Evolutionary conservation across 164 flowering plant species (phyloP).

Genomic region (Platanus orientalis): DNA sequence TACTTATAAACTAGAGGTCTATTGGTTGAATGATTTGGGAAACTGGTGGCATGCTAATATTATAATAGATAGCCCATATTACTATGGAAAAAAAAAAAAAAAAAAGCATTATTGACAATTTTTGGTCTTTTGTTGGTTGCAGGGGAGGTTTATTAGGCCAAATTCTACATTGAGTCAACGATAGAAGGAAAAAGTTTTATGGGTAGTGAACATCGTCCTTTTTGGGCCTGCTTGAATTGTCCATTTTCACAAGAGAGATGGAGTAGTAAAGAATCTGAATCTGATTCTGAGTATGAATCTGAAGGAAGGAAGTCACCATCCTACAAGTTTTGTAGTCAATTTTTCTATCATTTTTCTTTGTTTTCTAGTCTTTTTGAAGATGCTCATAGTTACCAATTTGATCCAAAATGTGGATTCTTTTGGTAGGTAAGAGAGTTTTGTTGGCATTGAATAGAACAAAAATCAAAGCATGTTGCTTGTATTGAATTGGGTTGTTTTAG

Average conservation of each 20-base stretch:
- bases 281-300: background rate
- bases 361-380: background rate
- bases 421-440: background rate
- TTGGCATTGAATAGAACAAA: background rate
- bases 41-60: no score
- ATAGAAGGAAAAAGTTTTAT: background rate
- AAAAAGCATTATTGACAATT: no score
- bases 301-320: background rate
- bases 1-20: no score
- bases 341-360: background rate
- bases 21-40: no score
- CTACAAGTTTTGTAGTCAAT: background rate
- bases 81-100: no score
- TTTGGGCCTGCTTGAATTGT: background rate
- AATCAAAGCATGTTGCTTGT: background rate
- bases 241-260: background rate
- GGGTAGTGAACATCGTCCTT: background rate
- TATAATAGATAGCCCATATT: no score
- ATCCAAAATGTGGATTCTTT: background rate
- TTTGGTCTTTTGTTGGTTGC: no score
- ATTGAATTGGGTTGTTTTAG: background rate
- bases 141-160: no score
- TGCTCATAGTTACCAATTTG: background rate
- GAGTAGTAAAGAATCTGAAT: background rate
- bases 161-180: conserved; percentile 25